Base-by-base conservation (phyloP, 805 yeast species). In the Sugiyamaella americana region DNA sequence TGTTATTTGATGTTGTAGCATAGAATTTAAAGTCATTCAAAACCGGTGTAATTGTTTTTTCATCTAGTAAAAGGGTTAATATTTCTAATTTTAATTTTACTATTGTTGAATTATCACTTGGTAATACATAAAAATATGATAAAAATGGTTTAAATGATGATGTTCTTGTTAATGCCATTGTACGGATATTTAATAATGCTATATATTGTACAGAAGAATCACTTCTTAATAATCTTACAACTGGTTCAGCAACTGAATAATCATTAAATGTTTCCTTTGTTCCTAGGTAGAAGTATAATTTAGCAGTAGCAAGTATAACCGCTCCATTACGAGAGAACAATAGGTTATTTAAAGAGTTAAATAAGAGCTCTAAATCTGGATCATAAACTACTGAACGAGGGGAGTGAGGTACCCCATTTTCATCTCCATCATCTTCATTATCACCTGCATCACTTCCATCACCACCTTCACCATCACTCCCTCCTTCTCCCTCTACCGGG, bases 11-110 rank as follows among this genome's bases (percentile, higher is more conserved):
- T 3, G 58, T 48, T 8, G 66, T 49, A 0, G 78, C 76, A 50
- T 78, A 75, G 58, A 78, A 78, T 58, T 80, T 82, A 24, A 88
- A 62, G 59, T 87, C 94, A 26, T 73, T 70, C 24, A 82, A 63
- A 3, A 86, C 71, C 2, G 57, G 48, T 18, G 70, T 68, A 38
- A 78, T 75, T 55, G 76, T 85, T 8, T 64, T 58, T 34, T 74
- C 76, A 46, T 73, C 71, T 30, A 79, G 73, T n/a, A 87, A 65
- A 19, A 73, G 68, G 4, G 87, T 72, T 34, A 87, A 64, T 18
- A 86, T 75, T 41, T 71, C 70, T 4, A 89, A 61, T 61, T 87
- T 91, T 41, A 73, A 63, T 37, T 66, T 63, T 4, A 84, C 71
- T 11, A 70, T 64, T 1, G 60, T 54, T 1, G 55, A 41, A 1